phyloP scores from a whole-genome alignment of 176 grass and related monocot species.

The Saccharum spontaneum region DNA sequence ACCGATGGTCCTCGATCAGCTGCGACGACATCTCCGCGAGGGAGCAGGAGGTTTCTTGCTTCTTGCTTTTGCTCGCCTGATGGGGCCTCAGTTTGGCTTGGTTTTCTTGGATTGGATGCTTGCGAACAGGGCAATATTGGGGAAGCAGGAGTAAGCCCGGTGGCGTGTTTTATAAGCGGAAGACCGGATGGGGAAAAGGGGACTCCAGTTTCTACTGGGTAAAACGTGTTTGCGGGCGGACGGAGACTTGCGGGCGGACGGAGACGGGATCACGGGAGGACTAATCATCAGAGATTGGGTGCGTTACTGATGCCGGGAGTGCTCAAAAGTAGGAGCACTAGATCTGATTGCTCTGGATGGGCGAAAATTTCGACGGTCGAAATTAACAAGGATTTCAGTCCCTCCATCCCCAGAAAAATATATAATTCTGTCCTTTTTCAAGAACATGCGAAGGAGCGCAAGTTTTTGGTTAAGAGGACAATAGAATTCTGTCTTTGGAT shows the following conservation, averaged over 20 bases:
- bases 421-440: no score
- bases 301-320: no score
- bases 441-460: no score
- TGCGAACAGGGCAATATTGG: background rate
- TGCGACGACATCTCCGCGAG: constrained; percentile 40
- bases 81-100: background rate
- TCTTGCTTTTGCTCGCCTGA: background rate
- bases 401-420: no score
- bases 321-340: no score
- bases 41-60: background rate
- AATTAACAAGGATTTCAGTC: no score
- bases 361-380: no score
- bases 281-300: background rate
- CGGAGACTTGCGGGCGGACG: background rate
- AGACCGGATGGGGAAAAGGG: background rate
- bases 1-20: constrained; percentile 45
- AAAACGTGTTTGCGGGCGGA: background rate
- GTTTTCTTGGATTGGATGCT: background rate
- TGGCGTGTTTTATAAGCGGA: constrained; percentile 14
- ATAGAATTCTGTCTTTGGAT: no score
- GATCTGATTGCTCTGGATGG: no score
- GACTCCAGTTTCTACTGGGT: background rate
- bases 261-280: background rate
- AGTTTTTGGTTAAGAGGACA: no score
- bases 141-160: background rate